Evolutionary conservation across 1,284 basidiomycete species (phyloP), one percentile per base, ranked within the genome.

Genomic region (Pseudozyma sp.): DNA sequence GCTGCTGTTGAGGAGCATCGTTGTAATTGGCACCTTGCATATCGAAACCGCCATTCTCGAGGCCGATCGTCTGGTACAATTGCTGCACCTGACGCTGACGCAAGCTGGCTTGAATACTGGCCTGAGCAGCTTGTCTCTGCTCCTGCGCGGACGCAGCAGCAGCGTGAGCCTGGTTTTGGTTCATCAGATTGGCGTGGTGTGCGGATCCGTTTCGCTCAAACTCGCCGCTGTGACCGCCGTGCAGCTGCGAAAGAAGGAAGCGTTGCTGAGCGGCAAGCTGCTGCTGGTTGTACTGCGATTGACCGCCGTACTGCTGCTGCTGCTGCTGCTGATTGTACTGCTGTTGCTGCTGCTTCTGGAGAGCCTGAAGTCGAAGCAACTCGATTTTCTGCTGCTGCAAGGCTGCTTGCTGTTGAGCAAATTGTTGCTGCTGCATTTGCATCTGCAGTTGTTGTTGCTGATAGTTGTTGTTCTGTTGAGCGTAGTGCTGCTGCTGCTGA

Each of bases 11-110:
- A 31, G 51, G 5, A 3, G 39, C n/a, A 0, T 70, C 57, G 16
- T 52, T 51, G 36, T 64, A 60, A 42, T 13, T 40, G 8, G 49
- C n/a, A n/a, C 50, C 53, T 12, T 43, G 36, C 43, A 49, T 11
- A 18, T 47, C 45, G 19, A 25, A 25, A 21, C 45, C 18, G 35
- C 59, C 58, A 34, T 40, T 55, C 21, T 73, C 70, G 47, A 73
- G 70, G 16, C 70, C 70, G 60, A 73, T 73, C 51, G 54, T 63
- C 54, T 76, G 76, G 48, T 71, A 66, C 21, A 69, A 63, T 56
- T 80, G 77, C 67, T 81, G 77, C 3, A 68, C 71, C 49, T 80
- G 77, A 18, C 79, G 75, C 55, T 81, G 72, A 52, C 79, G 75
- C 11, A 77, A 59, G 42, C 65, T 79, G n/a, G 79, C 79, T 38